Conservation (phyloP, 371 early-diverging fungal species). For the Rhizopus sp. region DNA sequence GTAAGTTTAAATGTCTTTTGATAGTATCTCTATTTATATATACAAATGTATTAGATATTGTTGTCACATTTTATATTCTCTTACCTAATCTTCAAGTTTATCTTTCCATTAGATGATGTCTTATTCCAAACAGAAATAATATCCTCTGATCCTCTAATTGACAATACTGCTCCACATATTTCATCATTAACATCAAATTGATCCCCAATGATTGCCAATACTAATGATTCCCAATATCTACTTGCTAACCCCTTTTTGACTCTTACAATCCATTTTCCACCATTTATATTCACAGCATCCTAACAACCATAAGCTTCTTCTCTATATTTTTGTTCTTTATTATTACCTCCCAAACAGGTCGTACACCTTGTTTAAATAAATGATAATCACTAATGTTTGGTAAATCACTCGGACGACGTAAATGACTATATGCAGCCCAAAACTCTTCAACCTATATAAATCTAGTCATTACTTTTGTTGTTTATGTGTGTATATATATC, state of each 20-base stretch:
- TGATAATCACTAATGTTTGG: conserved; percentile 93
- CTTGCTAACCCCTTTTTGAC: conserved; percentile 92
- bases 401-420: conserved; percentile 86
- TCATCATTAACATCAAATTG: conserved; percentile 89
- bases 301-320: conserved; percentile 12
- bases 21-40: conserved; percentile 74
- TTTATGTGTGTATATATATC: not conserved
- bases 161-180: conserved; percentile 95
- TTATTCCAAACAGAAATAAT: conserved; percentile 96
- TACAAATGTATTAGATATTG: not conserved
- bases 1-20: conserved; percentile 81
- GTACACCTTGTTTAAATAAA: conserved; percentile 92
- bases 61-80: not conserved
- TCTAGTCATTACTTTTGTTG: not conserved
- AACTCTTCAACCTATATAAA: conserved; percentile 81
- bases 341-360: conserved; percentile 96
- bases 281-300: conserved; percentile 87
- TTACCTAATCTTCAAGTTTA: conserved; percentile 81
- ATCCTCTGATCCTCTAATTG: conserved; percentile 91
- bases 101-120: conserved; percentile 79
- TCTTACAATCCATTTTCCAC: conserved; percentile 98
- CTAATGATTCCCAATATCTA: conserved; percentile 93
- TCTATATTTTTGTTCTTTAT: conserved; percentile 1
- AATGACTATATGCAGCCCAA: conserved; percentile 88
- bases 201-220: conserved; percentile 90